Base-by-base conservation (phyloP, 108 stramenopile species). In the Skeletonema potamos region DNA sequence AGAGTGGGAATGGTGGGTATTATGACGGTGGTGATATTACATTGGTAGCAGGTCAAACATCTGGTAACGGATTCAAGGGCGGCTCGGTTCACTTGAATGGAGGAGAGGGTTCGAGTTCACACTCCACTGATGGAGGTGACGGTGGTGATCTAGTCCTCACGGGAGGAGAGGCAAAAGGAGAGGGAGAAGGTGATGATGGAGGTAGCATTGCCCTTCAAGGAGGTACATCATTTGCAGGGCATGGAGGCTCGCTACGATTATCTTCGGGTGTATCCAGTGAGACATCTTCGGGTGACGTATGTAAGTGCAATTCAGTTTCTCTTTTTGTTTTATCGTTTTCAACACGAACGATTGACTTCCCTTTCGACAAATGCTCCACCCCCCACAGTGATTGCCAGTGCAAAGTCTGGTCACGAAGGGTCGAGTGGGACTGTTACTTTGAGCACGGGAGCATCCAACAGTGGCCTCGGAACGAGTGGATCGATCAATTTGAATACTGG, bases 101-200 rank as follows among this genome's bases (percentile, higher is more conserved):
- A 15, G 89, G 89, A 46, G 81, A 83, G 24, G 86, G 83, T 6
- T 64, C 58, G 6, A 82, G 66, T 60, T 33, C 77, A 11, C 77
- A 84, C 28, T 37, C 68, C 10, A 66, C n/a, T 2, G 85, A 83
- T 28, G 90, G 90, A 36, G 90, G 90, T 10, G 66, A 85, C 44
- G 90, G 90, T 6, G 90, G 90, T 27, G 70, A 80, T 28, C 66
- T 91, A n/a, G 12, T 41, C 12, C 59, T 89, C 18, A 33, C 28
- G 17, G 88, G 84, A 30, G 88, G 88, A 8, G 66, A 82, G 54
- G 86, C 86, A 5, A 60, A 61, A 24, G 88, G 88, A 18, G 58
- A 62, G 33, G 30, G 66, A 7, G 48, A 46, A 3, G 57, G 32
- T 39, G 84, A 89, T 67, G 58, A 86, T 44, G 89, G 89, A 10